Evolutionary conservation across 2,329 filamentous ascomycete species (phyloP).

Genomic region (Cyphellophora europaea): DNA sequence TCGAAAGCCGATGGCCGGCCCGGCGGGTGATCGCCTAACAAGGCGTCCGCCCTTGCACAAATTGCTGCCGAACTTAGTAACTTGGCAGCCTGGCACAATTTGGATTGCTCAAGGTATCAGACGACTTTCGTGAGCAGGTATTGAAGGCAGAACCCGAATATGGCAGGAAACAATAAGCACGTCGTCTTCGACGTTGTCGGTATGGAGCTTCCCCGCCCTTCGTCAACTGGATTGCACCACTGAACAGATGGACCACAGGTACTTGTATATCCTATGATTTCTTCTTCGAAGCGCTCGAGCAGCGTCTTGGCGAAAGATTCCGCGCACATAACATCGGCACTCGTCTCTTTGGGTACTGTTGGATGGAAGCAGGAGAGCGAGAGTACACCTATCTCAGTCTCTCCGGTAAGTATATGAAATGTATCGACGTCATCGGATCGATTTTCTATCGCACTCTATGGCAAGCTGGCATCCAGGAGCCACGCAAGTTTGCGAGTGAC

Average conservation of each 20-base stretch:
- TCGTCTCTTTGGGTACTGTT: constrained; percentile 30
- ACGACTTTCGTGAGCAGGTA: too few relatives aligned
- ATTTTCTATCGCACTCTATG: constrained; percentile 36
- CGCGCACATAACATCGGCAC: constrained; percentile 25
- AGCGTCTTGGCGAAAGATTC: constrained; percentile 28
- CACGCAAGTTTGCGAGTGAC: constrained; percentile 27
- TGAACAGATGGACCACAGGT: too few relatives aligned
- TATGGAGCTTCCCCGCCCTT: too few relatives aligned
- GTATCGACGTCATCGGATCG: constrained; percentile 27
- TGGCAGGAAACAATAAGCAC: constrained; percentile 25
- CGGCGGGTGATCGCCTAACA: too few relatives aligned
- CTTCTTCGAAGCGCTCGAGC: constrained; percentile 28
- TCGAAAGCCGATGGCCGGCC: too few relatives aligned
- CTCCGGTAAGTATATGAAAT: constrained; percentile 28
- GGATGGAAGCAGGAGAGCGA: constrained; percentile 33
- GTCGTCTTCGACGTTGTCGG: constrained; percentile 45
- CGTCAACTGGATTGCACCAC: too few relatives aligned
- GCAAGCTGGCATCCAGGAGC: constrained; percentile 30
- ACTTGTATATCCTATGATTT: constrained; percentile 32
- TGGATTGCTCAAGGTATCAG: too few relatives aligned
- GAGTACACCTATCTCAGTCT: constrained; percentile 38
- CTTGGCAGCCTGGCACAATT: too few relatives aligned
- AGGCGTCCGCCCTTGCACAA: too few relatives aligned
- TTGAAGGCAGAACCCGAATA: too few relatives aligned
- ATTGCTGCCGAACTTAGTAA: too few relatives aligned